Evolutionary conservation across 176 grass and related monocot species (phyloP), one percentile per base, ranked within the genome.

Genomic region (Musa troglodytarum): DNA sequence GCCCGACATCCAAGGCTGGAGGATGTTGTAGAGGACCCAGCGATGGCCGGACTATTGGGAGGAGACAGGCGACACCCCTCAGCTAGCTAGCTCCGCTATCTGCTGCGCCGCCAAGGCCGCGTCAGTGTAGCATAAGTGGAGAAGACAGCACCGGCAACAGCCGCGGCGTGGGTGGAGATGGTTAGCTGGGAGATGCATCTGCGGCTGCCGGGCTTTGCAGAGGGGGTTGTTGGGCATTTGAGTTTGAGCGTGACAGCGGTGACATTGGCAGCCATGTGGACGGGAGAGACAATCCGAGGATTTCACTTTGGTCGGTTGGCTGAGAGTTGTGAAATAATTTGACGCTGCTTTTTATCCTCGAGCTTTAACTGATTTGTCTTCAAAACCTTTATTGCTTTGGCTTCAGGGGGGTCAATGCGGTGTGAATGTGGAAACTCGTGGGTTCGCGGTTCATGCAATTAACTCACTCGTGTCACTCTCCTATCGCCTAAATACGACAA

Each of bases 1-100:
- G 16, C 0, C 68, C 68, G 14, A 69, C 67, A 69, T 49, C 67
- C 9, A 15, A 43, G 34, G 68, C 49, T 11, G 68, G 3, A 70
- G 43, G 49, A 70, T 70, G 68, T 70, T 70, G 68, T 50, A 51
- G 34, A 70, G 68, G 11, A 70, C 68, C 68, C 68, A 69, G 13
- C 67, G 29, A 69, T 49, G 68, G 68, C 68, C 15, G 68, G 43
- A 50, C 68, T 5, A 70, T 50, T 15, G 68, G 68, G 29, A 70
- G 16, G 34, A 70, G 68, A 2, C 49, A 43, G 1, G 43, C 68
- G 16, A 70, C 17, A 16, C 68, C 68, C 9, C 16, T 3, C 11
- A 2, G 21, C 12, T 43, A 9, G 68, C 68, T 13, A 70, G 68
- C 12, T 50, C 34, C 15, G 68, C 68, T 7, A 70, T 49, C 68